Conservation (phyloP, 352 stramenopile genomes). For the Elongisporangium prolatum region DNA sequence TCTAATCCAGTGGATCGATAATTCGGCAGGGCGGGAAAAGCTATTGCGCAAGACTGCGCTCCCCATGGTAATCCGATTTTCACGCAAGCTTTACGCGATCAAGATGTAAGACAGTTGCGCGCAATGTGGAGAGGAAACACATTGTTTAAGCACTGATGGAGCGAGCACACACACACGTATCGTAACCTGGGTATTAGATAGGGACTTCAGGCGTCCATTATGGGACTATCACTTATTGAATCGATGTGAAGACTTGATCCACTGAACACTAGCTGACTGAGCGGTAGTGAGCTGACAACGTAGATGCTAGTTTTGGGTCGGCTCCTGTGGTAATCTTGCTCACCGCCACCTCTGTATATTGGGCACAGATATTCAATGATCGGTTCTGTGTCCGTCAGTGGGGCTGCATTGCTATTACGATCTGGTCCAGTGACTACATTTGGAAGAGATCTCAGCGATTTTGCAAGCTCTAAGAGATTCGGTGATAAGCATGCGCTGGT, state of each 20-base stretch:
- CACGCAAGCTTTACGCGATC: slow-evolving; percentile 52
- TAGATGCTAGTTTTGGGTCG: slow-evolving; percentile 10
- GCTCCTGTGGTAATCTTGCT: not conserved
- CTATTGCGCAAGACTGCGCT: slow-evolving; percentile 59
- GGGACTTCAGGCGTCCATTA: not conserved
- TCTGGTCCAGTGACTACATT: not conserved
- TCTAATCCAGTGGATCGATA: slow-evolving; percentile 75
- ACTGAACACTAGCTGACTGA: slow-evolving; percentile 28
- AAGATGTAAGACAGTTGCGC: slow-evolving; percentile 10
- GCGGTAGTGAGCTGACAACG: slow-evolving; percentile 19
- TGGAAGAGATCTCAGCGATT: not conserved
- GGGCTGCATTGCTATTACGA: not conserved
- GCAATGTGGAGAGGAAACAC: not conserved
- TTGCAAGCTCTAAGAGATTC: not conserved
- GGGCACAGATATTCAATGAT: slow-evolving; percentile 19
- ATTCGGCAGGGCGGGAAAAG: slow-evolving; percentile 61
- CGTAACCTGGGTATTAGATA: no score
- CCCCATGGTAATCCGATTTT: slow-evolving; percentile 72
- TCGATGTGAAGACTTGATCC: slow-evolving; percentile 20
- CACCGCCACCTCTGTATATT: slow-evolving; percentile 7
- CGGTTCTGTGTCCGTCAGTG: not conserved
- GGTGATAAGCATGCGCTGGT: slow-evolving; percentile 20
- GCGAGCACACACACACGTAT: no score
- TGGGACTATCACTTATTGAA: not conserved
- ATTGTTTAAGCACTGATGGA: no score